These are phyloP conservation scores for Cladophialophora immunda DNA, from an alignment of 2,329 filamentous ascomycete species.

Conservation along the genomic window DNA sequence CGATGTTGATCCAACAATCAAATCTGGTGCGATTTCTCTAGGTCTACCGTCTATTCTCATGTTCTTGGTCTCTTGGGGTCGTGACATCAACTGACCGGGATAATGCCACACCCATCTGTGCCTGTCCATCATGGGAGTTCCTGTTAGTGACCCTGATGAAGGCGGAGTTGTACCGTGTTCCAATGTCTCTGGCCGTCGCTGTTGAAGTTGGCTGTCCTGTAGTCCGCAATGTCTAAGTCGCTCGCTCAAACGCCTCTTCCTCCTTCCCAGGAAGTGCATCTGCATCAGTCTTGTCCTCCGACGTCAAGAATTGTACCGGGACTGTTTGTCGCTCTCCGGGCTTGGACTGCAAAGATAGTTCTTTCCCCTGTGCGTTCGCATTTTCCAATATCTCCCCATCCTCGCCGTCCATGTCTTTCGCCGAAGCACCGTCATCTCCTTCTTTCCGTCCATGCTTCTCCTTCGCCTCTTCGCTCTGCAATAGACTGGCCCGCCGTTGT, in stretches of 20 bases:
- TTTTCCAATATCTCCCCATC: not conserved
- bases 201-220: not conserved
- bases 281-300: not conserved
- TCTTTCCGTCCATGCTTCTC: conserved; percentile 11
- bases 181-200: not conserved
- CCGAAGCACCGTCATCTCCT: not conserved
- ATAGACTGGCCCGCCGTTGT: conserved; percentile 31
- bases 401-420: not conserved
- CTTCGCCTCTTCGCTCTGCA: conserved; percentile 35
- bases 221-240: not conserved
- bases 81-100: not conserved
- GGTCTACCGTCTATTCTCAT: not conserved
- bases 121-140: not conserved
- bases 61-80: not conserved
- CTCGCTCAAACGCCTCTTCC: not conserved
- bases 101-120: not conserved
- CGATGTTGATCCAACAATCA: not conserved
- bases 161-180: not conserved
- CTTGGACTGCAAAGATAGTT: not conserved
- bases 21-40: not conserved
- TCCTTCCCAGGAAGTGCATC: not conserved
- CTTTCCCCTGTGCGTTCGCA: not conserved
- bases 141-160: not conserved
- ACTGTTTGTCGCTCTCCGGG: not conserved
- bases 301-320: not conserved